phyloP scores from a whole-genome alignment of 768 basidiomycete genomes.

The Suillus subluteus region DNA sequence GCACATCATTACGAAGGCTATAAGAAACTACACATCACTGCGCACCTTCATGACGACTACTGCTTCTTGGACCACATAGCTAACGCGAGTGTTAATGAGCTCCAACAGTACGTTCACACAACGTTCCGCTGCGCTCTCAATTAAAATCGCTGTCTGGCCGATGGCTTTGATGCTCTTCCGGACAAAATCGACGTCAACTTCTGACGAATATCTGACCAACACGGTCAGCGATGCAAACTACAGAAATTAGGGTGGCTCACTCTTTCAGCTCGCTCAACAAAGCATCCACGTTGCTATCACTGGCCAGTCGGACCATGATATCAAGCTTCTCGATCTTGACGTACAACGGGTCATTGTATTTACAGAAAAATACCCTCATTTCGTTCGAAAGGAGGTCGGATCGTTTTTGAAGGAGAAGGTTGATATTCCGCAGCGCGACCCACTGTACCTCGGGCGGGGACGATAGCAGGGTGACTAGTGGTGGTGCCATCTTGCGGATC shows the following conservation, averaged over 20 bases:
- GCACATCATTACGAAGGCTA: background rate
- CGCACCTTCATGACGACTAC: conserved; percentile 98
- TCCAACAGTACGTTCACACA: conserved; percentile 95
- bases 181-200: conserved; percentile 98
- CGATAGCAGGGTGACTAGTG: conserved; percentile 91
- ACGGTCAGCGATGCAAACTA: conserved; percentile 11
- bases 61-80: conserved; percentile 97
- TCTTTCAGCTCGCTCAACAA: conserved; percentile 95
- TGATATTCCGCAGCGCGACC: conserved; percentile 97
- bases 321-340: conserved; percentile 99
- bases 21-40: background rate
- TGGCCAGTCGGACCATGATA: conserved; percentile 94
- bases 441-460: conserved; percentile 98
- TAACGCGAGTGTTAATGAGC: conserved; percentile 89
- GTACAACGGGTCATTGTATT: conserved; percentile 99
- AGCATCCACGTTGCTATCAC: conserved; percentile 92
- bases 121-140: conserved; percentile 89
- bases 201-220: conserved; percentile 80
- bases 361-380: conserved; percentile 99
- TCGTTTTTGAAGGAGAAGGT: conserved; percentile 92
- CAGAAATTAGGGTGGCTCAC: conserved; percentile 46
- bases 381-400: conserved; percentile 90
- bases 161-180: conserved; percentile 93
- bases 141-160: conserved; percentile 95
- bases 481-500: conserved; percentile 96